These are phyloP conservation scores for Myxozyma neotropica DNA, from an alignment of 805 yeast genomes.

Conservation along the genomic window DNA sequence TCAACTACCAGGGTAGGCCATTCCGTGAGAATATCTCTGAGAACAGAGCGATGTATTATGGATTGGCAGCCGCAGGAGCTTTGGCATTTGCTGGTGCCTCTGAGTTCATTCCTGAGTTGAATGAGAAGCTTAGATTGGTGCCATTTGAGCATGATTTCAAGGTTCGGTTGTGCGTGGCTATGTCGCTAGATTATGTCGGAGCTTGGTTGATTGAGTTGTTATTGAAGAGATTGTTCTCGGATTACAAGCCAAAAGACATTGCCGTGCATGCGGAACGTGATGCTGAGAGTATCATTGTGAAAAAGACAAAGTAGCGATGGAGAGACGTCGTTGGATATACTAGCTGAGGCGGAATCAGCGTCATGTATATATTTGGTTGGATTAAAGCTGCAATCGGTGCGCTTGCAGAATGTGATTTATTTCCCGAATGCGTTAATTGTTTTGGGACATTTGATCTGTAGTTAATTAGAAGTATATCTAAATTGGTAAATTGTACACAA, in stretches of 20 bases:
- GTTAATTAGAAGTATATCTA: too few relatives aligned
- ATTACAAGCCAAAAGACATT: constrained; percentile 88
- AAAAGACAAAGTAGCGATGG: constrained; percentile 20
- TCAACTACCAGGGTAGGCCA: constrained; percentile 95
- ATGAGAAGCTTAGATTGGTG: constrained; percentile 88
- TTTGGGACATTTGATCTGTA: too few relatives aligned
- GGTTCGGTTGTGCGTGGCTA: constrained; percentile 68
- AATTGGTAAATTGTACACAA: too few relatives aligned
- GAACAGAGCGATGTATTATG: constrained; percentile 96
- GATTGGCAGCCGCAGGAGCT: constrained; percentile 85
- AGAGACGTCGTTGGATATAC: not conserved
- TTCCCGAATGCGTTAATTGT: too few relatives aligned
- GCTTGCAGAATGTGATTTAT: not conserved
- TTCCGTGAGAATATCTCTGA: constrained; percentile 88
- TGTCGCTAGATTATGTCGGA: constrained; percentile 73
- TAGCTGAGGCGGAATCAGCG: not conserved
- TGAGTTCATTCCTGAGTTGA: constrained; percentile 91
- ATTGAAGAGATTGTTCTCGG: constrained; percentile 86
- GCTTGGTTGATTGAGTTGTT: constrained; percentile 76
- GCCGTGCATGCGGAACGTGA: constrained; percentile 47
- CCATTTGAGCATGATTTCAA: constrained; percentile 79
- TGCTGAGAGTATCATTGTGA: constrained; percentile 20
- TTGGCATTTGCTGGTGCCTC: constrained; percentile 90
- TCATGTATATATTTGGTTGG: not conserved
- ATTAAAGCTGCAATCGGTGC: too few relatives aligned